phyloP scores from a whole-genome alignment of 163 green algal genomes.

The Volvox carteri region DNA sequence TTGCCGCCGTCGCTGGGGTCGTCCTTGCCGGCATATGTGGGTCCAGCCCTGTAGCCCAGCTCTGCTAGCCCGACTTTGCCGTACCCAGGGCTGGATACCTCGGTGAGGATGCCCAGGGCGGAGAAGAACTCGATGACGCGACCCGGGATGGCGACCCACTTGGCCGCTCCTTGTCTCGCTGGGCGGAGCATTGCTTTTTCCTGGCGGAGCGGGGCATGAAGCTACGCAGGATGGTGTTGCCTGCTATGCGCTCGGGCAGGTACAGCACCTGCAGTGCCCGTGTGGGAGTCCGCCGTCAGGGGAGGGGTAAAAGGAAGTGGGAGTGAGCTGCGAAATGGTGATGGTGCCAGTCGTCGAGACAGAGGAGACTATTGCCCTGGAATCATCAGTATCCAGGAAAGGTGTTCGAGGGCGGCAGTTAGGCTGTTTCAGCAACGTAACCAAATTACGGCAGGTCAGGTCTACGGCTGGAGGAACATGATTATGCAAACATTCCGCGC shows the following conservation, averaged over 20 bases:
- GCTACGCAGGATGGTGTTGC: background rate
- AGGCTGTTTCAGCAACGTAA: background rate
- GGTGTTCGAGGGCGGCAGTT: background rate
- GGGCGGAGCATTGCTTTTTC: background rate
- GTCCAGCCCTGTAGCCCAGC: conserved; percentile 13
- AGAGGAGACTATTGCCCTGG: background rate
- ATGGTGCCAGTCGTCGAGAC: background rate
- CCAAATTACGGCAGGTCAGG: no score
- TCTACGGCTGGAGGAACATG: no score
- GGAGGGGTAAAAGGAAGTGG: no score
- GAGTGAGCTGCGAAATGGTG: background rate
- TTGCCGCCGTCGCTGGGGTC: no score
- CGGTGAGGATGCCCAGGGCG: conserved; percentile 15
- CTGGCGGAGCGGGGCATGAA: background rate
- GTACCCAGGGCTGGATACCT: background rate
- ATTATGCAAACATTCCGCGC: no score
- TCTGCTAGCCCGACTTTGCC: background rate
- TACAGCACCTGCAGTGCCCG: background rate
- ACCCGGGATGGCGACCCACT: conserved; percentile 49
- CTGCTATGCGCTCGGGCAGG: background rate
- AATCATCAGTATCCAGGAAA: background rate
- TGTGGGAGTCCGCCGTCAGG: no score
- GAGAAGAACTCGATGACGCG: conserved; percentile 63
- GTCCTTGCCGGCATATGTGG: no score
- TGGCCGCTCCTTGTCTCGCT: conserved; percentile 25